Evolutionary conservation across 495 filamentous ascomycete genomes (phyloP), one percentile per base, ranked within the genome.

Genomic region (Neurospora sp.): DNA sequence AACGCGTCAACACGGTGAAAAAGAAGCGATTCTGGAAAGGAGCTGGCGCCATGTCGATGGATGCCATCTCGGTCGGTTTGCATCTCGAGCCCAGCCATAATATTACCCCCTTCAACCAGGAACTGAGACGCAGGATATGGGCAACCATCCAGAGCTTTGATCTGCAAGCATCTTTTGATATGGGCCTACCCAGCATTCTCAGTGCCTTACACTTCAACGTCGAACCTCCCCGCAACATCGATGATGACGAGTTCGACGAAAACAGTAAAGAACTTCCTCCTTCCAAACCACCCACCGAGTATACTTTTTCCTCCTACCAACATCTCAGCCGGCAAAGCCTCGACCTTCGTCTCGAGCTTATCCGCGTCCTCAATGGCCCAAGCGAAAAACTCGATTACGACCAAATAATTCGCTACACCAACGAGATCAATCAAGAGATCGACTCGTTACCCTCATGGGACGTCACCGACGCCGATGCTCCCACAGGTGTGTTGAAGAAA

Each of bases 81-180:
- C 87, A 91, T 74, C 77, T 86, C 9, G 87, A 90, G 44, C 85
- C 87, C 0, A 77, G 77, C 70, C 75, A 78, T 73, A 80, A 78
- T 42, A 79, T 82, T 39, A 81, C 79, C 10, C 76, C 78, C n/a
- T 91, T 89, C 76, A 88, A 86, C 74, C 87, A 87, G 76, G 90
- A 92, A 78, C 89, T 91, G 88, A 85, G 89, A 39, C 80, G 89
- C 70, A 81, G 90, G 31, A 86, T 92, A n/a, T 92, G 90, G 90
- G 85, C 84, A 0, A 90, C 88, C 3, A 87, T 91, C 31, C 79
- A 89, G 74, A 87, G 89, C 78, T 84, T 88, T 60, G 87, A 90
- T 70, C 80, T 91, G 11, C 89, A 91, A 74, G 84, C 89, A 2
- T 83, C 87, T 2, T 83, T 91, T 62, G 88, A 89, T 69, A 84